phyloP scores from a whole-genome alignment of 1,139 yeast genomes.

The Magnusiomyces clavatus region DNA sequence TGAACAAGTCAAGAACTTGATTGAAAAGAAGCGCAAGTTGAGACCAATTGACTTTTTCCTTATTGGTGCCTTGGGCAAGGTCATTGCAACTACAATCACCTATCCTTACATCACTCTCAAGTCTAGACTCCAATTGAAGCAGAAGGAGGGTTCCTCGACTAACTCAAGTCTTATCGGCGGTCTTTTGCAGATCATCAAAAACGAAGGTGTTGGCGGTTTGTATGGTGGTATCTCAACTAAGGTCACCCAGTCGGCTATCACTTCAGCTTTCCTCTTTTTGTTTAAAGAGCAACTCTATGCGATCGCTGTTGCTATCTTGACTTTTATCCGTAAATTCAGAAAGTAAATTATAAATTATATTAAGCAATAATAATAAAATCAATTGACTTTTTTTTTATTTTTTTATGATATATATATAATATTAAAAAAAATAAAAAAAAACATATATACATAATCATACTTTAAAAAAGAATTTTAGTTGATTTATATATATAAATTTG shows the following conservation, averaged over 20 bases:
- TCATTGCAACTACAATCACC: constrained; percentile 77
- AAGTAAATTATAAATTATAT: neutral
- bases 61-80: constrained; percentile 84
- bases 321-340: constrained; percentile 20
- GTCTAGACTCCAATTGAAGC: constrained; percentile 74
- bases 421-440: neutral
- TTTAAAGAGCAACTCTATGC: constrained; percentile 73
- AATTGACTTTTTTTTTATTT: neutral
- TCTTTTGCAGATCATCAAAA: constrained; percentile 43
- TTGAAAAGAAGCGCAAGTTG: constrained; percentile 47
- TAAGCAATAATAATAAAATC: neutral
- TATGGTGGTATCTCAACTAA: constrained; percentile 79
- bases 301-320: constrained; percentile 27
- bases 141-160: constrained; percentile 29
- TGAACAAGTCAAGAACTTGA: constrained; percentile 70
- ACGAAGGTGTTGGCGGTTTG: constrained; percentile 69
- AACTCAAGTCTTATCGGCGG: constrained; percentile 27
- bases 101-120: constrained; percentile 89
- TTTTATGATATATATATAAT: neutral
- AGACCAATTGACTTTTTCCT: constrained; percentile 64
- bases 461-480: too few relatives aligned
- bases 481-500: too few relatives aligned
- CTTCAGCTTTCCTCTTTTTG: constrained; percentile 85
- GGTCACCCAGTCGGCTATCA: constrained; percentile 71
- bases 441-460: too few relatives aligned